Evolutionary conservation across 2,329 filamentous ascomycete species (phyloP), one percentile per base, ranked within the genome.

Genomic region (Erysiphe pulchra): DNA sequence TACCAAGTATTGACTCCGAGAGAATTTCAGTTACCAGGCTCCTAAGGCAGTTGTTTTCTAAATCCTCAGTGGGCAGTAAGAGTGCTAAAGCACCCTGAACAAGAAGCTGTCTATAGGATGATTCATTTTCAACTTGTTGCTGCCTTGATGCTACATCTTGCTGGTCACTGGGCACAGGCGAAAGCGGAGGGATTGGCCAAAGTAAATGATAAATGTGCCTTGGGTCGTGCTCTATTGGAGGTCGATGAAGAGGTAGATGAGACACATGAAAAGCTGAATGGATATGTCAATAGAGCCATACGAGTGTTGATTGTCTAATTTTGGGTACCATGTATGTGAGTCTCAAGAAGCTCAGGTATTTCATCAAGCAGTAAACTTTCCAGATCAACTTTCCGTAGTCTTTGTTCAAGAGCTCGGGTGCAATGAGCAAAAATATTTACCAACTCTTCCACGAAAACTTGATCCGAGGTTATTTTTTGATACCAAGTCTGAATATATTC

Each of bases 401-500:
- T 73, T 64, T 93, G 80, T 45, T 95, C 90, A 48, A 98, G 62
- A 8, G 77, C 83, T 47, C 83, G 71, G 37, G 84, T 93, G 60
- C 82, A 90, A 61, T 95, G 87, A 37, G 87, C 90, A 55, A 95
- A 81, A 52, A 93, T 77, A 56, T 84, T 82, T 46, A 95, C 69
- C 47, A 94, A 71, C 63, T 94, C 86, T 53, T 80, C 77, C 49
- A 90, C 77, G 57, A 98, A 92, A 12, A 74, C 70, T 58, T 86
- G 80, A 61, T 98, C 87, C 3, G 84, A 75, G 1, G 87, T 94
- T 60, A 98, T 90, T 60, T 79, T 87, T 51, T 68, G 70, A 65
- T 98, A 98, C 90, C 90, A 98, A 31, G 75, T 76, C 60, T 90
- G 78, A 34, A 98, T 80, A 59, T 85, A 93, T 51, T 94, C 85